Conservation (phyloP, 2,329 filamentous ascomycete species). For the Cladosporium austrohemisphaericum region DNA sequence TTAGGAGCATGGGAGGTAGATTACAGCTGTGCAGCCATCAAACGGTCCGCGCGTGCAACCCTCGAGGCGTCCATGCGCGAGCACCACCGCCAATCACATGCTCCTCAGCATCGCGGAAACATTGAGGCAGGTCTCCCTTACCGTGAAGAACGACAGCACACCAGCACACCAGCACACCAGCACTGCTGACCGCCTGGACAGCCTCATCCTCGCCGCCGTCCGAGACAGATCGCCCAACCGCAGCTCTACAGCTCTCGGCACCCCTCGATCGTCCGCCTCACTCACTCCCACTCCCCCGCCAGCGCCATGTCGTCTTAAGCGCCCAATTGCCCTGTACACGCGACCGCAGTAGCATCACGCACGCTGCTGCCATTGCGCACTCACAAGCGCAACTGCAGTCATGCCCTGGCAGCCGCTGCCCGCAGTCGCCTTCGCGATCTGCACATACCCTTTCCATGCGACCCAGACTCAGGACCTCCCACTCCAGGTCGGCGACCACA, state of each 20-base stretch:
- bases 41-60: too few species aligned
- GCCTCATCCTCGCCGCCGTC: background rate
- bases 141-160: slow-evolving; percentile 9
- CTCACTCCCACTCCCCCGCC: background rate
- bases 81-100: background rate
- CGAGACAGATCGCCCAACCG: background rate
- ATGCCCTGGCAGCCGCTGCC: slow-evolving; percentile 98
- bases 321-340: background rate
- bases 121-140: background rate
- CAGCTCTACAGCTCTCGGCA: background rate
- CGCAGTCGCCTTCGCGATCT: slow-evolving; percentile 96
- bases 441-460: slow-evolving; percentile 88
- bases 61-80: background rate
- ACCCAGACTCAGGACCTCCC: slow-evolving; percentile 85
- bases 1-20: too few species aligned
- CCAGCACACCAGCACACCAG: slow-evolving; percentile 2
- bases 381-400: background rate
- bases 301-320: slow-evolving; percentile 6
- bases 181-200: slow-evolving; percentile 4
- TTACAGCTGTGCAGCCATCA: too few species aligned
- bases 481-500: slow-evolving; percentile 93
- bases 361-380: background rate
- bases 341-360: background rate
- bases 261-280: background rate
- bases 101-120: background rate